Conservation (phyloP, 2,329 filamentous ascomycete genomes). For the Zymoseptoria tritici region DNA sequence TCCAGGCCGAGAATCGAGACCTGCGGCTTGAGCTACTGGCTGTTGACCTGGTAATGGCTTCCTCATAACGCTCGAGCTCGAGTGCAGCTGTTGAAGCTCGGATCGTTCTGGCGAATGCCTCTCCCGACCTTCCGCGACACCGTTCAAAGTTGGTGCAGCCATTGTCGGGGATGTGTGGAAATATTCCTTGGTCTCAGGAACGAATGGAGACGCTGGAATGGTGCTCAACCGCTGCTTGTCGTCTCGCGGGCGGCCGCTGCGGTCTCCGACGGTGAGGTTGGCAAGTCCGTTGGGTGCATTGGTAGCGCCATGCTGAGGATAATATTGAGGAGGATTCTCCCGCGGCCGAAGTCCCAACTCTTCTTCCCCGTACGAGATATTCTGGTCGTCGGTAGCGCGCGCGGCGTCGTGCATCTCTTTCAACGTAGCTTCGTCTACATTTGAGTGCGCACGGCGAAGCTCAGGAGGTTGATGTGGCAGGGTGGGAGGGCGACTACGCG, state of each 20-base stretch:
- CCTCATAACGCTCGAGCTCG: slow-evolving; percentile 22
- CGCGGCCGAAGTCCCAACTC: neutral
- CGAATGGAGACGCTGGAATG: slow-evolving; percentile 40
- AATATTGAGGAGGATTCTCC: neutral
- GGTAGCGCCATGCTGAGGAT: slow-evolving; percentile 3
- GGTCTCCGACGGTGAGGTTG: slow-evolving; percentile 3
- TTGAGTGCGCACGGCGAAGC: slow-evolving; percentile 70
- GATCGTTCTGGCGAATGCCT: slow-evolving; percentile 18
- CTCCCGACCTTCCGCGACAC: slow-evolving; percentile 5
- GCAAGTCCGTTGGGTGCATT: neutral
- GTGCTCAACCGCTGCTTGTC: slow-evolving; percentile 34
- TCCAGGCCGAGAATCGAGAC: slow-evolving; percentile 4
- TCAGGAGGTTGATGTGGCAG: slow-evolving; percentile 69
- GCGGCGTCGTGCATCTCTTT: slow-evolving; percentile 67
- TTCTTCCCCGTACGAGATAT: slow-evolving; percentile 12
- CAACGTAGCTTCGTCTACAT: slow-evolving; percentile 75
- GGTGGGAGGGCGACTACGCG: slow-evolving; percentile 61
- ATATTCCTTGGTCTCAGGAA: slow-evolving; percentile 28
- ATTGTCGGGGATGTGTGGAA: slow-evolving; percentile 20
- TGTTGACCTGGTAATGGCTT: slow-evolving; percentile 23
- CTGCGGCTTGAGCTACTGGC: slow-evolving; percentile 6
- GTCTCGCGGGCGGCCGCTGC: slow-evolving; percentile 7
- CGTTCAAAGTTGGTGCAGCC: slow-evolving; percentile 12
- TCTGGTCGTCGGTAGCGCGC: slow-evolving; percentile 24
- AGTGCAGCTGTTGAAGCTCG: slow-evolving; percentile 19